Percentiles rank a stretch among this genome's conserved stretches.
Conservation (phyloP, 331 rosid species). For the Acacia concinna region DNA sequence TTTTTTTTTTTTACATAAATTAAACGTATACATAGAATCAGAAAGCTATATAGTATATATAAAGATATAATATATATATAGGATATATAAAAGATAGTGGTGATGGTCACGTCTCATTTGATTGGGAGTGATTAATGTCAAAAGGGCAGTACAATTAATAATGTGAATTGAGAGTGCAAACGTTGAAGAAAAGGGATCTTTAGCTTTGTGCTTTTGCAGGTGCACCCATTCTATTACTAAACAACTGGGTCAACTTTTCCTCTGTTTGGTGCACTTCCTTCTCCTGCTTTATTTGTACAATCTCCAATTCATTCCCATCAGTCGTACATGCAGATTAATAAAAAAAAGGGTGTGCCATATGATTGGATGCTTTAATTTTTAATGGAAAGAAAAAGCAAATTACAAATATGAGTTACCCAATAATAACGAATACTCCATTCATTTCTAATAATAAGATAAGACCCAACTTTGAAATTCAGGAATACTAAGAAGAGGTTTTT, state of each 20-base stretch:
- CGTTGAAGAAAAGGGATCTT: slow-evolving; percentile 29
- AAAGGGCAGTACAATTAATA: neutral
- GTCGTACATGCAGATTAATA: rapidly evolving
- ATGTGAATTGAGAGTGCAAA: neutral
- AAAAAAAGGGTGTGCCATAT: neutral
- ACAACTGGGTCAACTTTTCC: slow-evolving; percentile 21
- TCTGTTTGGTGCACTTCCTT: slow-evolving; percentile 2
- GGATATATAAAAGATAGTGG: no score
- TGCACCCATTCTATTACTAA: neutral
- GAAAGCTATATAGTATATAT: no score
- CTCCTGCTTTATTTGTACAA: slow-evolving; percentile 1
- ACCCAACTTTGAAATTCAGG: neutral
- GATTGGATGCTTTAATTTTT: no score
- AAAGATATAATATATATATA: no score
- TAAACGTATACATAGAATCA: no score
- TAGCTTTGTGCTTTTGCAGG: slow-evolving; percentile 14
- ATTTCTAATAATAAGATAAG: no score
- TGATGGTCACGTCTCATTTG: slow-evolving; percentile 4
- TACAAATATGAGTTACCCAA: neutral
- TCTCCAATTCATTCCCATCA: neutral
- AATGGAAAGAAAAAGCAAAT: neutral
- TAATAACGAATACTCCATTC: no score
- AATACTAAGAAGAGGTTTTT: no score
- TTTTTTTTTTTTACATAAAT: no score
- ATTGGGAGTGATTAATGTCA: slow-evolving; percentile 14